Base-by-base conservation (phyloP, 805 yeast genomes). In the Zygosaccharomyces lentus region DNA sequence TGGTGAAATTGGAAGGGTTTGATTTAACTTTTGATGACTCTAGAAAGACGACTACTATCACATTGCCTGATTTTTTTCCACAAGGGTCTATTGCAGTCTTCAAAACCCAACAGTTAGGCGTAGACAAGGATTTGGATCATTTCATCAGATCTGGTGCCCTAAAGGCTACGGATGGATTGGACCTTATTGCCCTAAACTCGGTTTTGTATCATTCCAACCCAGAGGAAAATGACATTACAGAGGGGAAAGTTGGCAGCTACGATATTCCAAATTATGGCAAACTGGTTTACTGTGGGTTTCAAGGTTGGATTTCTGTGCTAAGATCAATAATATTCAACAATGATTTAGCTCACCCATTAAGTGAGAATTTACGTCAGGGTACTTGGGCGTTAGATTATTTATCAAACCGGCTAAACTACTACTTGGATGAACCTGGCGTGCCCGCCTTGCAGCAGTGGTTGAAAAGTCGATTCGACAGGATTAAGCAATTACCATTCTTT, bases 1-100 rank as follows among this genome's bases (percentile, higher is more conserved):
- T 88, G 2, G 72, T 65, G 5, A 76, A 74, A 21, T 62, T 90
- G 2, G 68, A 72, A 2, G 66, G 73, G 1, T 81, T 89, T 7
- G 50, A 53, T 0, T 66, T 84, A 29, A 72, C 69, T 4, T 70
- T 59, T 41, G 71, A 77, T 48, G 73, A 69, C 4, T 60, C 50
- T 1, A 64, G 67, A 6, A 61, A 67, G 3, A 74, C 75, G 30
- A 70, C 90, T 2, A 69, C 72, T 4, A 79, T 93, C 43, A 67
- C 60, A 0, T 66, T 85, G 7, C 84, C 87, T 17, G 76, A 70
- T 0, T 50, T 71, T 39, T 90, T 91, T 67, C 89, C 91, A 3
- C 91, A 86, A 43, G 99, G 99, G 2, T 84, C 96, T 1, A 87
- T 93, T 55, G 87, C 95, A 0, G 82, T 93, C 2, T 76, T 87